phyloP scores from a whole-genome alignment of 2,329 filamentous ascomycete genomes.

The Zymoseptoria tritici region DNA sequence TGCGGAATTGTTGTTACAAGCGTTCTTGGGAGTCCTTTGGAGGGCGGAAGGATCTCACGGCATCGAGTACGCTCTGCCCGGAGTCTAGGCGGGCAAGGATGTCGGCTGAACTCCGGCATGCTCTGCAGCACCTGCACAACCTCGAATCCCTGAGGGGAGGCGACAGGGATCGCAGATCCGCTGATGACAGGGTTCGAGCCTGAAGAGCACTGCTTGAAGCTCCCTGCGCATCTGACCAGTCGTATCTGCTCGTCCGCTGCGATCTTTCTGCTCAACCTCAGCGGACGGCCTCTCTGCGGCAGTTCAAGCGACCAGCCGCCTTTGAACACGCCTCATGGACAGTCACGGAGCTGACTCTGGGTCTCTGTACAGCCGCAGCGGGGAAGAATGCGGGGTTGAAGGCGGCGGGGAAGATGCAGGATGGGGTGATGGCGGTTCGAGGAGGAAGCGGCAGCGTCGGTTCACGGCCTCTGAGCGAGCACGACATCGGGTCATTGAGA shows the following conservation, averaged over 20 bases:
- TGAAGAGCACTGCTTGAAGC: neutral
- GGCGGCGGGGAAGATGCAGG: neutral
- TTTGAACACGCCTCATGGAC: neutral
- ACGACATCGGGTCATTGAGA: constrained; percentile 11
- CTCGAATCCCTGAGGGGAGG: neutral
- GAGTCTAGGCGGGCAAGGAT: no score
- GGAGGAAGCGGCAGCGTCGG: constrained; percentile 3
- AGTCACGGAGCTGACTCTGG: neutral
- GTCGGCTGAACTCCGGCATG: no score
- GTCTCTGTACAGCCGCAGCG: neutral
- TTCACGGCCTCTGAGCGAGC: constrained; percentile 7
- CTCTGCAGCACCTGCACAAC: neutral
- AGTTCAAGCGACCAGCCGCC: no score
- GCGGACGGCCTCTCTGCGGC: neutral
- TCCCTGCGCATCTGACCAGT: neutral
- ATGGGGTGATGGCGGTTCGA: neutral
- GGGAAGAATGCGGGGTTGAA: neutral
- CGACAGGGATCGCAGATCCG: neutral
- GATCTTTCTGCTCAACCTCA: neutral
- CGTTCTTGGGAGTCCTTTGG: no score
- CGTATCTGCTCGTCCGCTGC: neutral
- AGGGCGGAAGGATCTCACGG: no score
- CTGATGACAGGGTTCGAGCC: neutral
- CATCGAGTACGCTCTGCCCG: no score
- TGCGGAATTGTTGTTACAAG: no score